Evolutionary conservation across 805 yeast species (phyloP).

Genomic region (Scheffersomyces coipomensis): DNA sequence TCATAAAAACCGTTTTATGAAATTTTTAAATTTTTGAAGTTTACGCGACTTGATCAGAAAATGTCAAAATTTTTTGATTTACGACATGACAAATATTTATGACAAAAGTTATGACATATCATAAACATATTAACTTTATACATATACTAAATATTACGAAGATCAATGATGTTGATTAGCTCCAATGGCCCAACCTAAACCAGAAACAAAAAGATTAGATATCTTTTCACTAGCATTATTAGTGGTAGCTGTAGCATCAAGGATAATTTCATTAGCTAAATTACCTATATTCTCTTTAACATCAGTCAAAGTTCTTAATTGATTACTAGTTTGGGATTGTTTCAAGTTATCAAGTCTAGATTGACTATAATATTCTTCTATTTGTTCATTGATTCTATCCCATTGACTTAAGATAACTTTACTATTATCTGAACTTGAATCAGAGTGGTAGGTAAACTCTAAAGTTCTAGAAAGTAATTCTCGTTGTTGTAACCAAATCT

Average conservation of each 20-base stretch:
- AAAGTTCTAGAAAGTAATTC: constrained; percentile 53
- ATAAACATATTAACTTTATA: too few species aligned
- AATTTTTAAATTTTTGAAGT: too few species aligned
- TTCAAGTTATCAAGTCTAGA: not conserved
- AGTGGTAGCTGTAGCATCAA: constrained; percentile 29
- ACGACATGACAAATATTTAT: too few species aligned
- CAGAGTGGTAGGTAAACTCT: constrained; percentile 23
- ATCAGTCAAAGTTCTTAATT: not conserved
- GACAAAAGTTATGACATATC: too few species aligned
- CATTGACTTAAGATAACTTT: constrained; percentile 61
- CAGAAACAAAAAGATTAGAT: constrained; percentile 50
- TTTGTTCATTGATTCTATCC: constrained; percentile 46
- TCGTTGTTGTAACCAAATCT: constrained; percentile 47
- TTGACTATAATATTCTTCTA: constrained; percentile 15
- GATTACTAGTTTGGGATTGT: constrained; percentile 1
- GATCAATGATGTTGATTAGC: constrained; percentile 38
- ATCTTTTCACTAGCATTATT: constrained; percentile 45
- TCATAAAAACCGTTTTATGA: too few species aligned
- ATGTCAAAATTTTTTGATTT: too few species aligned
- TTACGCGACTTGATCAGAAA: too few species aligned
- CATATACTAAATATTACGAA: too few species aligned
- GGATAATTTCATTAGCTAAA: constrained; percentile 25
- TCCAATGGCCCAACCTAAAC: constrained; percentile 65
- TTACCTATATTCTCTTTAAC: constrained; percentile 11
- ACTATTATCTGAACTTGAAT: constrained; percentile 53